Base-by-base conservation (phyloP, 495 filamentous ascomycete genomes). In the Trichodelitschia bisporula region DNA sequence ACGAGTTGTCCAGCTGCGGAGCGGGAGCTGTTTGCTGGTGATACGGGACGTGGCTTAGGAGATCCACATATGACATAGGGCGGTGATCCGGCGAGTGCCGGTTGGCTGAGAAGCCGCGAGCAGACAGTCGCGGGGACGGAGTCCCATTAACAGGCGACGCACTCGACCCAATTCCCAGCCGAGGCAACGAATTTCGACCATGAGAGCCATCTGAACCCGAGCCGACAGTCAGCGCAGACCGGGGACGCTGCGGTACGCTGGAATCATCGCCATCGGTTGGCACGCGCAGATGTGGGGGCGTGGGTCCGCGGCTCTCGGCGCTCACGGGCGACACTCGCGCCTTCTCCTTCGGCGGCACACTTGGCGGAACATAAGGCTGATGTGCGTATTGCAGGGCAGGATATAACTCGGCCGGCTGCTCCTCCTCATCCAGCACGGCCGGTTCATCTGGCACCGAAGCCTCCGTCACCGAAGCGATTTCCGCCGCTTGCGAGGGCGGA, bases 21-120 rank as follows among this genome's bases (percentile, higher is more conserved):
- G 72, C 66, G 1, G 70, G 70, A 8, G 80, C 75, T 3, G 72
- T 67, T 15, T 76, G 77, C 46, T 91, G 78, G 11, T 77, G 75
- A 43, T 97, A 93, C 0, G 80, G 74, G 4, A 79, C 63, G 41
- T 90, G 80, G 33, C 34, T 51, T 12, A 92, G 60, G 10, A 93
- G 57, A 44, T 95, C 80, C 14, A 83, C 59, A 47, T 83, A 89
- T 0, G 86, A 91, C 10, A 66, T 52, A 1, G 78, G 71, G 26
- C 86, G 60, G 20, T 57, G 68, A 33, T 86, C 78, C 3, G 79
- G 73, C 4, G 84, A 84, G 19, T 57, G 61, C 23, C 57, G 45
- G 30, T 34, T 35, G 11, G 32, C 35, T 4, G 46, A 44, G 5
- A 45, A 11, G 11, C 42, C 37, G 1, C 47, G 43, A n/a, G 24